phyloP scores from a whole-genome alignment of 352 stramenopile genomes.

The Globisporangium nodosum region DNA sequence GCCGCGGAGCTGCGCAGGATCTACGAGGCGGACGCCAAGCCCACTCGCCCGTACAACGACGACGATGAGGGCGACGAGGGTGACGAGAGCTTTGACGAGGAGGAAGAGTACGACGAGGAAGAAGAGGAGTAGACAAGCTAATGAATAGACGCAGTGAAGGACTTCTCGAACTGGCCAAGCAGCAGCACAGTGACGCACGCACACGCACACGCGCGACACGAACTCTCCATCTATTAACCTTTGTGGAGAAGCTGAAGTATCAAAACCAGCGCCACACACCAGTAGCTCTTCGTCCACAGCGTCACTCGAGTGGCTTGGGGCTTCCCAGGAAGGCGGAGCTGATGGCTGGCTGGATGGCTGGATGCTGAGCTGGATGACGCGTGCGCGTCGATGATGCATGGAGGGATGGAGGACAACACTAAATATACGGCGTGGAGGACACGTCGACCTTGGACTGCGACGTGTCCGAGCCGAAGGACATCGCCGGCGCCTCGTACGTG shows the following conservation, averaged over 20 bases:
- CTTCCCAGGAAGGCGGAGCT: neutral
- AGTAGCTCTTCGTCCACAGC: neutral
- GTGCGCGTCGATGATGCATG: neutral
- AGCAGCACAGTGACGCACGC: neutral
- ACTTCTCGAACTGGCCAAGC: neutral
- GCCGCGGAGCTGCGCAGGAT: conserved; percentile 51
- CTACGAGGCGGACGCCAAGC: conserved; percentile 44
- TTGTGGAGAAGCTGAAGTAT: neutral
- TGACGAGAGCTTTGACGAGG: conserved; percentile 13
- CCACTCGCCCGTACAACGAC: conserved; percentile 20
- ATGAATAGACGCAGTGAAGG: conserved; percentile 1
- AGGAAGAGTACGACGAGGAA: conserved; percentile 16
- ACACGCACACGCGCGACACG: no score
- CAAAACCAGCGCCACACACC: neutral
- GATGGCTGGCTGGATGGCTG: neutral
- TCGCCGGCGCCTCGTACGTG: conserved; percentile 78
- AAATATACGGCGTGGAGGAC: conserved; percentile 85
- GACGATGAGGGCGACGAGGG: conserved; percentile 27
- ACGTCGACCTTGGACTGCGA: conserved; percentile 85
- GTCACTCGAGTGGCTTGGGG: neutral
- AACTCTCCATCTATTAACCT: neutral
- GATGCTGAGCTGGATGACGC: no score
- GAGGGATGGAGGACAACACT: conserved; percentile 14
- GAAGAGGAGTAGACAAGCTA: conserved; percentile 23
- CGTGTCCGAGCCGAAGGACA: conserved; percentile 84